Evolutionary conservation across 352 stramenopile species (phyloP).

Genomic region (Pythium monospermum): DNA sequence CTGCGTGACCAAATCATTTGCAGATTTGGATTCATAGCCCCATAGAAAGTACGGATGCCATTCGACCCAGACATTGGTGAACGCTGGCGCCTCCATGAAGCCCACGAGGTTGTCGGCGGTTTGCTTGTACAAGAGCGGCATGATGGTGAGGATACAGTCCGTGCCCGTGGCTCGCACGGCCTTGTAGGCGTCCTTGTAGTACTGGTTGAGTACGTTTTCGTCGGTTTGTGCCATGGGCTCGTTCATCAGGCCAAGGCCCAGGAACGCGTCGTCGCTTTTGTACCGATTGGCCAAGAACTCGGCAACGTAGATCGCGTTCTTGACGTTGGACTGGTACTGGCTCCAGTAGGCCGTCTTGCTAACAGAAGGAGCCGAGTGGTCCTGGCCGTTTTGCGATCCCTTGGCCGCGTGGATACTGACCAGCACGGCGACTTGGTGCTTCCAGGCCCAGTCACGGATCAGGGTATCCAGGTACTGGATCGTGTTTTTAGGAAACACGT

Average conservation of each 20-base stretch:
- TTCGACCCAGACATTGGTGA: conserved; percentile 25
- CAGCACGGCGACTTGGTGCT: conserved; percentile 34
- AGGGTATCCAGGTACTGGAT: conserved; percentile 39
- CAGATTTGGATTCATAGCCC: conserved; percentile 15
- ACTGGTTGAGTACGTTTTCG: conserved; percentile 20
- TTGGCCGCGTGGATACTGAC: conserved; percentile 51
- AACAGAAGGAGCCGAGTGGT: conserved; percentile 43
- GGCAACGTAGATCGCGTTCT: conserved; percentile 21
- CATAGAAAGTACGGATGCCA: conserved; percentile 27
- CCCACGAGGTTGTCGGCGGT: background rate
- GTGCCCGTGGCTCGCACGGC: conserved; percentile 11
- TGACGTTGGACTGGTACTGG: conserved; percentile 18
- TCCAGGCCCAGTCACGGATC: conserved; percentile 29
- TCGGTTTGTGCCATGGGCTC: conserved; percentile 20
- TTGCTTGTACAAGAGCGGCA: conserved; percentile 20
- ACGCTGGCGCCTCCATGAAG: conserved; percentile 12
- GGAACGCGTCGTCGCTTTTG: conserved; percentile 24
- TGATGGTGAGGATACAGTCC: conserved; percentile 25
- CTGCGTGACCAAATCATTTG: conserved; percentile 3
- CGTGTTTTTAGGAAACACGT: conserved; percentile 25
- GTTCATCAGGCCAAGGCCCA: conserved; percentile 31
- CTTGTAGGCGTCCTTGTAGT: conserved; percentile 27
- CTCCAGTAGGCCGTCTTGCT: conserved; percentile 9
- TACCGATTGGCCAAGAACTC: conserved; percentile 27
- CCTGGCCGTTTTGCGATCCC: conserved; percentile 61